Evolutionary conservation across 192 early-diverging fungal genomes (phyloP), one percentile per base, ranked within the genome.

Genomic region (Entophlyctis helioformis): DNA sequence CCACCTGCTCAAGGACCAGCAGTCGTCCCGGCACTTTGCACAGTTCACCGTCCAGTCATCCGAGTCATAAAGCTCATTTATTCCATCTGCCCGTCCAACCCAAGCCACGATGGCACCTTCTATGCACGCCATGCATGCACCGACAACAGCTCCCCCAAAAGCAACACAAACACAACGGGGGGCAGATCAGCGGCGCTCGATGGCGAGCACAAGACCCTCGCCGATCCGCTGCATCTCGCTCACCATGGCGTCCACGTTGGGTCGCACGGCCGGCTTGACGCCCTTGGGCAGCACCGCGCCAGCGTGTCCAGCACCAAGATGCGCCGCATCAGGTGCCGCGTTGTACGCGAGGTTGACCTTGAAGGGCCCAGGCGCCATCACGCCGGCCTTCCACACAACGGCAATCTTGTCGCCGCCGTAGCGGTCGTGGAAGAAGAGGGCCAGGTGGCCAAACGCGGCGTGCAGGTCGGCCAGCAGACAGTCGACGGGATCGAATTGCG

Each of bases 401-500:
- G 72, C 81, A 45, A 89, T 67, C 16, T 62, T 62, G 33, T 76
- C 69, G 34, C 86, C 84, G 15, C 86, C 86, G 39, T 83, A 84
- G 31, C 63, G 51, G 49, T 89, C 80, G 56, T 77, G 62, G 66
- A 89, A 89, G 36, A 86, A 81, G 38, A 76, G 43, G n/a, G 74
- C 69, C 16, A 56, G 57, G 33, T 83, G 65, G 0, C 78, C 80
- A 65, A 72, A 86, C 8, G 71, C 48, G 10, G 40, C 48, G 51
- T 69, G 48, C 26, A 96, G 60, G 37, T 93, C 87, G 16, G 67
- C 53, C 5, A 92, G 50, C 47, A 78, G 86, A 35, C 62, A 51
- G 10, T 68, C 54, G 1, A 82, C 83, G 9, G 87, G 83, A 50
- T 96, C 85, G 53, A 90, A 83, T 31, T 71, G 67, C 31, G 83